Percentiles rank a stretch among this genome's conserved stretches.
Conservation (phyloP, 495 filamentous ascomycete genomes). For the Chaetomium tenue region DNA sequence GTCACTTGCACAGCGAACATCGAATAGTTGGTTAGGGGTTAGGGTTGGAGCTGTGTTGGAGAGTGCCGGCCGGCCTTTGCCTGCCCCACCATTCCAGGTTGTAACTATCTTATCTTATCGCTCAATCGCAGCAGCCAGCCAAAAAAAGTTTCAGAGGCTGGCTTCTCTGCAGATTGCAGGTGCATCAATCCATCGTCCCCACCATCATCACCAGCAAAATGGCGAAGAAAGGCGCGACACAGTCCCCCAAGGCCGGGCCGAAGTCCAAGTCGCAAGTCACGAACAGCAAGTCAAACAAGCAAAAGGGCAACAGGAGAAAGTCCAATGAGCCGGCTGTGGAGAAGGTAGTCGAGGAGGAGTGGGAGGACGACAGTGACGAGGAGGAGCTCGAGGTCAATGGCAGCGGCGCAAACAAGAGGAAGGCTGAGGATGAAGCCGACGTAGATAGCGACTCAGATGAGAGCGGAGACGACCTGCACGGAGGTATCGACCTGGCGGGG, state of each 20-base stretch:
- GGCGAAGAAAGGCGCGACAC: slow-evolving; percentile 30
- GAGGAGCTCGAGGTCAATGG: slow-evolving; percentile 22
- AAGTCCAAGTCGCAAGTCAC: slow-evolving; percentile 53
- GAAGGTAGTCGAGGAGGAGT: slow-evolving; percentile 27
- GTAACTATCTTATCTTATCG: slow-evolving; percentile 39
- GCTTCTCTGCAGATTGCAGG: slow-evolving; percentile 18
- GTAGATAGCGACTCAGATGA: slow-evolving; percentile 29
- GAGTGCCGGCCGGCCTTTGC: no score
- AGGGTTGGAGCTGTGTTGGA: neutral
- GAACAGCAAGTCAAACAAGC: slow-evolving; percentile 52
- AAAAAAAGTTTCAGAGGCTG: slow-evolving; percentile 34
- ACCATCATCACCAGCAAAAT: slow-evolving; percentile 26
- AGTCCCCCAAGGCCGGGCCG: slow-evolving; percentile 29
- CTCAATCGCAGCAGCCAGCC: slow-evolving; percentile 20
- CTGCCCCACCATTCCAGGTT: slow-evolving; percentile 20
- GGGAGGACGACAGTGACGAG: slow-evolving; percentile 30
- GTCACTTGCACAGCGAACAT: no score
- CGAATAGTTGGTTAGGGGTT: neutral
- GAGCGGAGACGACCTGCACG: slow-evolving; percentile 37
- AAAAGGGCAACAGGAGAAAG: slow-evolving; percentile 47
- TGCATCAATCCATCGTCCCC: slow-evolving; percentile 23
- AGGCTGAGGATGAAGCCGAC: slow-evolving; percentile 41
- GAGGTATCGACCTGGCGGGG: slow-evolving; percentile 33
- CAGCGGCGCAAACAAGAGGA: slow-evolving; percentile 25
- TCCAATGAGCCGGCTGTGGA: slow-evolving; percentile 28